Percentiles rank a stretch among this genome's conserved stretches.
phyloP scores from a whole-genome alignment of 192 early-diverging fungal species.

The Entomortierella lignicola region DNA sequence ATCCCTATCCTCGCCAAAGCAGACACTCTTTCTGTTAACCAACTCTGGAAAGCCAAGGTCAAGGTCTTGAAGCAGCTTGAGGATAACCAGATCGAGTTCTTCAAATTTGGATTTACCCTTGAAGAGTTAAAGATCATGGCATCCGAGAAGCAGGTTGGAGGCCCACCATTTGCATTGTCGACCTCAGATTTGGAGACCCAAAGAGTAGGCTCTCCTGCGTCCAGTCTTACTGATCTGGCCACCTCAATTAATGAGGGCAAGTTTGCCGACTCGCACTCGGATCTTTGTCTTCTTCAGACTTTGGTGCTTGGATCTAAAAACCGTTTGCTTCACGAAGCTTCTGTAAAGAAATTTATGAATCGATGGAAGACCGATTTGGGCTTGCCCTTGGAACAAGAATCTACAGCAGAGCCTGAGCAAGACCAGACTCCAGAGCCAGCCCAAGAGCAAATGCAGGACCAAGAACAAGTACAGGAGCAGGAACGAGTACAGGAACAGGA shows the following conservation, averaged over 20 bases:
- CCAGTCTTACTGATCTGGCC: conserved; percentile 35
- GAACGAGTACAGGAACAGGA: background rate
- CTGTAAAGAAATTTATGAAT: conserved; percentile 46
- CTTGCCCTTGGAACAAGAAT: conserved; percentile 25
- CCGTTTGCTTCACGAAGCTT: conserved; percentile 37
- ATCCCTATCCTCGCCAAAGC: conserved; percentile 96
- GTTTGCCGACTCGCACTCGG: conserved; percentile 36
- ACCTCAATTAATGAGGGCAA: conserved; percentile 33
- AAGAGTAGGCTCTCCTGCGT: background rate
- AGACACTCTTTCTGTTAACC: conserved; percentile 89
- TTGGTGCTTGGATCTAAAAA: conserved; percentile 43
- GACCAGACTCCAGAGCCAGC: conserved; percentile 1
- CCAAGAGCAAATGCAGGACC: conserved; percentile 13
- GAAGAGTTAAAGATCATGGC: conserved; percentile 48
- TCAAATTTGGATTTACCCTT: conserved; percentile 31
- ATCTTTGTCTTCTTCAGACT: conserved; percentile 27
- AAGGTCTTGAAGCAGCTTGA: conserved; percentile 62
- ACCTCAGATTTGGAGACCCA: conserved; percentile 35
- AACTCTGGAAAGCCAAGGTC: conserved; percentile 89
- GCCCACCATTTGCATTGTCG: conserved; percentile 45
- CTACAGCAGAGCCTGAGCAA: background rate
- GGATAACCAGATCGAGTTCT: conserved; percentile 49
- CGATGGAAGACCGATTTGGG: conserved; percentile 45
- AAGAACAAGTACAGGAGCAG: background rate
- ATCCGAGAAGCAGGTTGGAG: conserved; percentile 30